Evolutionary conservation across 495 filamentous ascomycete genomes (phyloP).

Genomic region (Lasiosphaeria ovina): DNA sequence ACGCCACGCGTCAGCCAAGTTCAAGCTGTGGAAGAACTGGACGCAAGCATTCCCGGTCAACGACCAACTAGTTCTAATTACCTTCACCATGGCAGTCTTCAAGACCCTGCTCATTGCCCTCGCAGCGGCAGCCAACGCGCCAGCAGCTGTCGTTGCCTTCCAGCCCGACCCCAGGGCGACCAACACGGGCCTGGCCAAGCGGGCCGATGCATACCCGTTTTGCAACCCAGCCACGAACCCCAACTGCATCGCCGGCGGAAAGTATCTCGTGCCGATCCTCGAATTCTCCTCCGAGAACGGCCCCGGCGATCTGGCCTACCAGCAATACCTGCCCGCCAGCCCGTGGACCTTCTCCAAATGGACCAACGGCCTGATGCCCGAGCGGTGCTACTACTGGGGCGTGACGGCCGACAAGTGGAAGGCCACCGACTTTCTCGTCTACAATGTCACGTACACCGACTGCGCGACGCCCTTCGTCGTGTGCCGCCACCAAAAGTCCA

Average conservation of each 20-base stretch:
- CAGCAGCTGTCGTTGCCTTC: constrained; percentile 1
- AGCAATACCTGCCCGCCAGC: constrained; percentile 12
- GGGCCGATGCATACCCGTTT: constrained; percentile 9
- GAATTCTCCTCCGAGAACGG: constrained; percentile 12
- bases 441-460: constrained; percentile 23
- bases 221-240: constrained; percentile 8
- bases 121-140: constrained; percentile 1
- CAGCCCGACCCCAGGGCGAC: constrained; percentile 7
- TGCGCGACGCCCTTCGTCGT: constrained; percentile 15
- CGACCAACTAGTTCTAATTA: not conserved
- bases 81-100: not conserved
- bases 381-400: constrained; percentile 20
- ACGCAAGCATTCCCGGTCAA: not conserved
- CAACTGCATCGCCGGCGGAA: constrained; percentile 17
- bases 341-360: constrained; percentile 15
- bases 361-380: constrained; percentile 18
- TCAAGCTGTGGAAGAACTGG: not conserved
- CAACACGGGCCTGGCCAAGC: constrained; percentile 9
- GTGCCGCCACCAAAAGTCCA: constrained; percentile 7
- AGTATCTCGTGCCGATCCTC: constrained; percentile 15
- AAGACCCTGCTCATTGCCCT: not conserved
- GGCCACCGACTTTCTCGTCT: constrained; percentile 14
- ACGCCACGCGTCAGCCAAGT: not conserved
- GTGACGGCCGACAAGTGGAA: constrained; percentile 14
- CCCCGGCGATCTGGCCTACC: constrained; percentile 11